Conservation (phyloP, 169 alveolate genomes). For the Nephromyces sp. region DNA sequence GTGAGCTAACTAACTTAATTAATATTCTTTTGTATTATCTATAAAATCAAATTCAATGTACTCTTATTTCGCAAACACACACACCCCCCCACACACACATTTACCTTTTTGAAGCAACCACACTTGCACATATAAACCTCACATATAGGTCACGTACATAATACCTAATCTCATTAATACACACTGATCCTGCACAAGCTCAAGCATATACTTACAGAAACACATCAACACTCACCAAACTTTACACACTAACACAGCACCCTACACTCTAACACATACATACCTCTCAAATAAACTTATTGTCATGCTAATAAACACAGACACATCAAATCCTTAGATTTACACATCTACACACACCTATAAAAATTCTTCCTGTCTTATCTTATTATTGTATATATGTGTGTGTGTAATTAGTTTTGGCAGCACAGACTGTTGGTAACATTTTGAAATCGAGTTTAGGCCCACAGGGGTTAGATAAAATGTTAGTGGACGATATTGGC, state of each 20-base stretch:
- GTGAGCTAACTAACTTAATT: slow-evolving; percentile 15
- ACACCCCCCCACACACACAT: neutral
- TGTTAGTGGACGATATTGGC: slow-evolving; percentile 99
- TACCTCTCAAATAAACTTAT: too few species aligned
- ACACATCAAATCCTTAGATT: too few species aligned
- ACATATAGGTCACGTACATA: neutral
- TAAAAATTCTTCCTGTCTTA: too few species aligned
- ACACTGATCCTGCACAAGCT: neutral
- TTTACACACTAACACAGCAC: too few species aligned
- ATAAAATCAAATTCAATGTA: neutral
- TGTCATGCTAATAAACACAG: too few species aligned
- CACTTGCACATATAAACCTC: neutral
- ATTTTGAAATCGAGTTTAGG: slow-evolving; percentile 94
- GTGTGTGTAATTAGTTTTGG: slow-evolving; percentile 67
- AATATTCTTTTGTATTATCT: neutral
- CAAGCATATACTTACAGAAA: too few species aligned
- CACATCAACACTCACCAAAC: too few species aligned
- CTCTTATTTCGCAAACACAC: neutral
- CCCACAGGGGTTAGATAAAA: slow-evolving; percentile 98
- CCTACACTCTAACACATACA: too few species aligned
- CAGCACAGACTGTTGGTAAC: slow-evolving; percentile 93
- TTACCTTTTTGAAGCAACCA: neutral
- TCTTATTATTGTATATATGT: too few species aligned
- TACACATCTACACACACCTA: too few species aligned
- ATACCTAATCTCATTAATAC: neutral